A percentile compares a stretch with the other conserved stretches of the same genome.
Conservation (phyloP, 2,329 filamentous ascomycete genomes). For the Botrytis fabae region DNA sequence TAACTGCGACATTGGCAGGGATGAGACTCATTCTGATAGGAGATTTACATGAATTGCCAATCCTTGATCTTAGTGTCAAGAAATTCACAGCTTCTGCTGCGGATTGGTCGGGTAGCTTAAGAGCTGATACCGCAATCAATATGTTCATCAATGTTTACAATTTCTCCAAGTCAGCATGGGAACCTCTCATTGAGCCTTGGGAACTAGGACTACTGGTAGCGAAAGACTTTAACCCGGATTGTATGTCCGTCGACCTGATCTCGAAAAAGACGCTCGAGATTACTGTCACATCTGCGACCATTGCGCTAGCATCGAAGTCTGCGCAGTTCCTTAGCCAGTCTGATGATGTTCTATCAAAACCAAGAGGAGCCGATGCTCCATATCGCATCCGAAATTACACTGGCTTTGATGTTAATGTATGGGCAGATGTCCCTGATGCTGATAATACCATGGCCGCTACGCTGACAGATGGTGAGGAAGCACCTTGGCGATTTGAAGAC, state of each 20-base stretch:
- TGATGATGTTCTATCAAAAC: conserved; percentile 90
- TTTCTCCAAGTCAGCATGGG: conserved; percentile 98
- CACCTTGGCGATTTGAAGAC: conserved; percentile 95
- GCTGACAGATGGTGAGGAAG: conserved; percentile 84
- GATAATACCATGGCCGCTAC: conserved; percentile 73
- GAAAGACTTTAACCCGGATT: conserved; percentile 71
- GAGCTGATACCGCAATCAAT: conserved; percentile 85
- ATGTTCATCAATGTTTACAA: conserved; percentile 98
- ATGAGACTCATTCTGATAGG: conserved; percentile 92
- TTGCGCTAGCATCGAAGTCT: conserved; percentile 89
- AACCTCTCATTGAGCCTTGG: conserved; percentile 95
- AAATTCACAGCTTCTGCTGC: conserved; percentile 80
- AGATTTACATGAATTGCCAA: conserved; percentile 90
- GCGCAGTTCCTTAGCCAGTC: conserved; percentile 80
- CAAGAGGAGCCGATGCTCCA: conserved; percentile 84
- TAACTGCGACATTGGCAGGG: conserved; percentile 84
- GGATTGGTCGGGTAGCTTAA: conserved; percentile 88
- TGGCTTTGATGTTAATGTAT: conserved; percentile 84
- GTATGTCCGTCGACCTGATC: conserved; percentile 78
- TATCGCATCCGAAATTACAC: conserved; percentile 96
- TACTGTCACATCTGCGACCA: conserved; percentile 89
- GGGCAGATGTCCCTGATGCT: conserved; percentile 68
- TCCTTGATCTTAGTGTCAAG: conserved; percentile 91
- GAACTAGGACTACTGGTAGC: conserved; percentile 87
- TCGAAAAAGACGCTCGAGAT: conserved; percentile 91